These are phyloP conservation scores for Termitomyces sp. DNA, from an alignment of 768 basidiomycete genomes.

Conservation along the genomic window DNA sequence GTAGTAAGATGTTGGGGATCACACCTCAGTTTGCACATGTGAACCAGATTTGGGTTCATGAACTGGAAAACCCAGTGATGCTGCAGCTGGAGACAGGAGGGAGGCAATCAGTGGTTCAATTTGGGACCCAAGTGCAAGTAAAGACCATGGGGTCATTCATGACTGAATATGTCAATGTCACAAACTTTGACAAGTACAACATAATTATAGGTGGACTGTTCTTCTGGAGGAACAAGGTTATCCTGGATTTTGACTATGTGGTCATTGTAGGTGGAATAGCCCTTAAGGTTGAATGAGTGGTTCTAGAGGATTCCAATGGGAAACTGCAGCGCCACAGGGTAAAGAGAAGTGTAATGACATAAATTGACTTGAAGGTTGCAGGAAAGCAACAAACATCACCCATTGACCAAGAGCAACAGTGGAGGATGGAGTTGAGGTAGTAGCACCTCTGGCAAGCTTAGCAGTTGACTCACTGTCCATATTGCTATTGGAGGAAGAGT, in stretches of 20 bases:
- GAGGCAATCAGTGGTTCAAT: constrained; percentile 24
- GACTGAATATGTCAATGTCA: constrained; percentile 26
- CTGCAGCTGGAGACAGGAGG: constrained; percentile 31
- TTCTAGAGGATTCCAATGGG: background rate
- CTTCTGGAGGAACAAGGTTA: constrained; percentile 18
- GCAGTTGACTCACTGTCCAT: background rate
- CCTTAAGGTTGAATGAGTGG: background rate
- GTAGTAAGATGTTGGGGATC: constrained; percentile 18
- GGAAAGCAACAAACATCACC: background rate
- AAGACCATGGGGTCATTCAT: background rate
- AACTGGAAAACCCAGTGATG: constrained; percentile 11
- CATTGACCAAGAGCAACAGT: too few species aligned
- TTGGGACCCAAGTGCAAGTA: constrained; percentile 15
- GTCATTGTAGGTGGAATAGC: constrained; percentile 9
- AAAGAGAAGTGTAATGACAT: background rate
- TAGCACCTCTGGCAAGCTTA: background rate
- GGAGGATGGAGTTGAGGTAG: background rate
- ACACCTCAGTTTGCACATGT: constrained; percentile 15
- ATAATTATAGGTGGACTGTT: constrained; percentile 31
- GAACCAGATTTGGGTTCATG: constrained; percentile 6
- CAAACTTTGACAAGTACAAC: constrained; percentile 33
- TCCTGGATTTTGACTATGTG: constrained; percentile 19
- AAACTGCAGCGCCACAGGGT: background rate
- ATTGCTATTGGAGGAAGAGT: constrained; percentile 3
- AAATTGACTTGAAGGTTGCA: background rate